Conservation (phyloP, 2,329 filamentous ascomycete species). For the Nigrograna mackinnonii region DNA sequence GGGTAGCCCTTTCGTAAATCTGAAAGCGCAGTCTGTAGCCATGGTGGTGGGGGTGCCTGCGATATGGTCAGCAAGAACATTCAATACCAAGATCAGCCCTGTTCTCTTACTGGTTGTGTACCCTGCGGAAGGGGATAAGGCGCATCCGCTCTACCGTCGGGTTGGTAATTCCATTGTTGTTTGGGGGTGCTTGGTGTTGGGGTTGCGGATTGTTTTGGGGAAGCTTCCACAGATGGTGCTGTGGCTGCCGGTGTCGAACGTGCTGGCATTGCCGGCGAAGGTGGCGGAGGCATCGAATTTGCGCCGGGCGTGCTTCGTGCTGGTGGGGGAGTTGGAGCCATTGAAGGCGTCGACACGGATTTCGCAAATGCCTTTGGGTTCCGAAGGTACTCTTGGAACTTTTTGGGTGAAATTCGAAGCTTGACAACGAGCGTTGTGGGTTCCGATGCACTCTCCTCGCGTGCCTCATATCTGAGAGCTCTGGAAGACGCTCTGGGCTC, state of each 20-base stretch:
- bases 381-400: conserved; percentile 67
- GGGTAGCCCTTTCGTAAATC: conserved; percentile 72
- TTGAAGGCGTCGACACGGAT: conserved; percentile 48
- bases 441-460: conserved; percentile 80
- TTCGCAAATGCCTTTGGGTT: conserved; percentile 53
- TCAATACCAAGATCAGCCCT: neutral
- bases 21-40: conserved; percentile 77
- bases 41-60: conserved; percentile 82
- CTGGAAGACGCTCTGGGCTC: conserved; percentile 72
- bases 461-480: conserved; percentile 62
- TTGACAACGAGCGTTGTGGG: conserved; percentile 68
- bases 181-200: conserved; percentile 39
- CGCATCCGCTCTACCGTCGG: conserved; percentile 67
- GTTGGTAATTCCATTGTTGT: conserved; percentile 39
- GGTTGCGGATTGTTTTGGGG: conserved; percentile 34
- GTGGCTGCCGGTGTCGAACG: conserved; percentile 30
- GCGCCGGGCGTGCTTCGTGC: conserved; percentile 55
- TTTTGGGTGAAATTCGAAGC: conserved; percentile 73
- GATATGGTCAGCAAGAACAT: conserved; percentile 15
- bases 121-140: conserved; percentile 61
- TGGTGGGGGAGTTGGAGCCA: conserved; percentile 50
- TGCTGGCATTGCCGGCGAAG: conserved; percentile 47
- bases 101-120: conserved; percentile 63
- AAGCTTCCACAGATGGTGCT: conserved; percentile 26
- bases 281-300: conserved; percentile 60